These are phyloP conservation scores for Penicillium fuscoglaucum DNA, from an alignment of 2,329 filamentous ascomycete species.

Conservation along the genomic window DNA sequence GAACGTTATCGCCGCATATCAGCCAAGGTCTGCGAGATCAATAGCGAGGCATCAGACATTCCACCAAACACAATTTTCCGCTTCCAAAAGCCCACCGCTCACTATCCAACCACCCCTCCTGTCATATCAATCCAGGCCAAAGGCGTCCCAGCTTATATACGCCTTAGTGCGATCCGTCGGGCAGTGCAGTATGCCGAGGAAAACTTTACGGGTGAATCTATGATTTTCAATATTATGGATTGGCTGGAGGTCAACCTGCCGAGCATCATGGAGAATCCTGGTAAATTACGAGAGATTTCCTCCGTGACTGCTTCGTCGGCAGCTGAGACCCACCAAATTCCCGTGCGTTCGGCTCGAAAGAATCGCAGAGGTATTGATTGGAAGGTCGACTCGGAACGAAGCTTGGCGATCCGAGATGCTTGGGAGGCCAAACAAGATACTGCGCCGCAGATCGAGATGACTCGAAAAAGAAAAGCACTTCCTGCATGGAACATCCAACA, in stretches of 20 bases:
- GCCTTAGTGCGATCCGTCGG: conserved; percentile 80
- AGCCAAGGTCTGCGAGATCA: conserved; percentile 67
- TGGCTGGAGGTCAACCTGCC: conserved; percentile 88
- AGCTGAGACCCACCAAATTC: conserved; percentile 23
- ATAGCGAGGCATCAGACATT: conserved; percentile 55
- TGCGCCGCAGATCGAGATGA: conserved; percentile 71
- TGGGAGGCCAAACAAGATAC: conserved; percentile 70
- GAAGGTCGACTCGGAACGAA: conserved; percentile 58
- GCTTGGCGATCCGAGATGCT: conserved; percentile 58
- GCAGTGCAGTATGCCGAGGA: conserved; percentile 69
- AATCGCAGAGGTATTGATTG: conserved; percentile 64
- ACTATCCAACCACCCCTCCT: conserved; percentile 69
- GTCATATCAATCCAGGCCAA: conserved; percentile 69
- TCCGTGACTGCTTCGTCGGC: conserved; percentile 63
- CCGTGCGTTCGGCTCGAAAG: conserved; percentile 32
- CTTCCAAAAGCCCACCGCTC: conserved; percentile 65
- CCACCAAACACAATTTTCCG: conserved; percentile 56
- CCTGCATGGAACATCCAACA: conserved; percentile 87
- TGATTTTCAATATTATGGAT: conserved; percentile 86
- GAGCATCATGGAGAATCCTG: conserved; percentile 79
- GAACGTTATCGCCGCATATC: conserved; percentile 66
- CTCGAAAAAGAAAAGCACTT: conserved; percentile 68
- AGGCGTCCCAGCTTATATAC: conserved; percentile 84
- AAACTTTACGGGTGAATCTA: conserved; percentile 76
- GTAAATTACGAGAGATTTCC: conserved; percentile 79